A percentile compares a stretch with the other conserved stretches of the same genome.
Conservation (phyloP, 169 alveolate genomes). For the Miamiensis avidus region DNA sequence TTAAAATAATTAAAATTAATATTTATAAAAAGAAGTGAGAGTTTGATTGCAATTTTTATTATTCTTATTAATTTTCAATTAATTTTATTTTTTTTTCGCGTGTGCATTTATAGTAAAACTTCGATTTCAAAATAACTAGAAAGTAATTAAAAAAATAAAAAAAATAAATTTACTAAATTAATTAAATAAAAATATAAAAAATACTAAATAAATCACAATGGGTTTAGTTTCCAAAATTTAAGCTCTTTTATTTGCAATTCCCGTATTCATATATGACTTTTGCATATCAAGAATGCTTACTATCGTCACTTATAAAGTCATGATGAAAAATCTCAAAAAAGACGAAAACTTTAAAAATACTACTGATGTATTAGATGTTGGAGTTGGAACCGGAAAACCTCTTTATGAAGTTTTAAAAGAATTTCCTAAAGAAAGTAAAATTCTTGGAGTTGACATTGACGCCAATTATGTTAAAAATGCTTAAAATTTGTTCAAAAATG, state of each 20-base stretch:
- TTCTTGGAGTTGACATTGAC: conserved; percentile 48
- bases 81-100: too few relatives aligned
- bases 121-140: too few relatives aligned
- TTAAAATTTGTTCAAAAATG: conserved; percentile 25
- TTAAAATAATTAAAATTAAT: too few relatives aligned
- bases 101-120: too few relatives aligned
- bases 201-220: background rate
- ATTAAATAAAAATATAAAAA: too few relatives aligned
- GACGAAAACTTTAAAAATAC: background rate
- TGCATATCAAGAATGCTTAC: background rate
- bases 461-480: conserved; percentile 35
- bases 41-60: too few relatives aligned
- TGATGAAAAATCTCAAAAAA: background rate
- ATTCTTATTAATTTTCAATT: too few relatives aligned
- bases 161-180: too few relatives aligned
- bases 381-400: conserved; percentile 45
- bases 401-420: conserved; percentile 21
- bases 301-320: background rate
- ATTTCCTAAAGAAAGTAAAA: conserved; percentile 26
- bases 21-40: too few relatives aligned
- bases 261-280: background rate
- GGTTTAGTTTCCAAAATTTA: background rate
- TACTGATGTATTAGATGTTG: conserved; percentile 13
- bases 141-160: too few relatives aligned
- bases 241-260: background rate